Evolutionary conservation across 495 filamentous ascomycete genomes (phyloP), one percentile per base, ranked within the genome.

Genomic region (Rostrohypoxylon terebratum): DNA sequence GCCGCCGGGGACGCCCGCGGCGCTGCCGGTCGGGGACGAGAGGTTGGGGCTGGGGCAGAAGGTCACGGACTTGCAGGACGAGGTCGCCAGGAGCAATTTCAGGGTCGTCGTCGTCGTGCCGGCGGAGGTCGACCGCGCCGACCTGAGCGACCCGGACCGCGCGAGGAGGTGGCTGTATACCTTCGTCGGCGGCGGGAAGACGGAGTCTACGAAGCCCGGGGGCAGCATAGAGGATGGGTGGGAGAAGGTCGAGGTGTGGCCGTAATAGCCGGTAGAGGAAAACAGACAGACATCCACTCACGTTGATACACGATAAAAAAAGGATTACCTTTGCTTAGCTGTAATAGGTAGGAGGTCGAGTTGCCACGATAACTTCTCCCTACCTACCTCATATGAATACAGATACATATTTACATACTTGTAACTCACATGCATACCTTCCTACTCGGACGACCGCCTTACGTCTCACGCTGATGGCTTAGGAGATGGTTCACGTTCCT

Each of bases 161-260:
- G 83, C 86, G 10, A 79, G 87, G 59, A 82, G 95, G 74, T 92
- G 90, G 88, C 78, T 83, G 71, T 94, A 92, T 81, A 88, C 84
- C 20, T 90, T 80, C 78, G 71, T 82, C 76, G 82, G 66, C 76
- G 82, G 66, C 47, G 61, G 72, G 60, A n/a, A 16, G 45, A 63
- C 62, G 50, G 73, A 72, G 66, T 63, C 77, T 1, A 68, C 68
- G 50, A 72, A 66, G 38, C 70, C 71, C 2, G 81, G 81, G 4
- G 84, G 80, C 1, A 75, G 83, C 67, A 77, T 78, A 16, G 80
- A 82, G 45, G 84, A 84, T 38, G 83, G 82, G 69, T 97, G 95
- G 95, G 88, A 87, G 76, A 87, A 87, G 72, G 85, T 89, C 51
- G 94, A 98, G 81, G 77, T 93, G 48, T 97, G 94, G 94, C 94